Conservation (phyloP, 352 stramenopile species). For the Elongisporangium anandrum region DNA sequence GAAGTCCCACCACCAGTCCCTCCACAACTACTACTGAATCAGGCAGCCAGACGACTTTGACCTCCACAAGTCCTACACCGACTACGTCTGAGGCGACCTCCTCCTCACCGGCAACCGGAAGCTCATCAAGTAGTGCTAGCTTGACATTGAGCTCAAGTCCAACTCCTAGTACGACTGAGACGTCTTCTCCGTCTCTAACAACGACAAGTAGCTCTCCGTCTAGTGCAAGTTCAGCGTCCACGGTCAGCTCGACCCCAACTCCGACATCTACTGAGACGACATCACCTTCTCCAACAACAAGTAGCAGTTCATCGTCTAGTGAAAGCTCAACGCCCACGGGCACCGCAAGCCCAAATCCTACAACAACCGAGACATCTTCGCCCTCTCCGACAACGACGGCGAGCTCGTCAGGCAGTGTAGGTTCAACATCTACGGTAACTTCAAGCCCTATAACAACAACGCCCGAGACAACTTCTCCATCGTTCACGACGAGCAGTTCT, state of each 20-base stretch:
- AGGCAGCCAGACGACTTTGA: constrained; percentile 7
- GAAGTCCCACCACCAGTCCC: neutral
- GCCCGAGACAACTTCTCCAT: too few relatives aligned
- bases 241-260: neutral
- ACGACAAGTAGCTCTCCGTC: neutral
- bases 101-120: constrained; percentile 10
- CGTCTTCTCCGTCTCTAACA: constrained; percentile 8
- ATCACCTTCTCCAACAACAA: neutral
- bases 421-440: constrained; percentile 5
- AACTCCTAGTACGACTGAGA: constrained; percentile 13
- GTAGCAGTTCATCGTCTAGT: neutral
- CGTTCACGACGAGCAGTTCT: too few relatives aligned
- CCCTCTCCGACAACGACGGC: constrained; percentile 9
- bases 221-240: neutral
- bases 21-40: constrained; percentile 3
- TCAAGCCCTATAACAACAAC: too few relatives aligned
- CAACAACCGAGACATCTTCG: constrained; percentile 1
- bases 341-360: constrained; percentile 1
- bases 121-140: constrained; percentile 6
- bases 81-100: neutral
- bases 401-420: constrained; percentile 8
- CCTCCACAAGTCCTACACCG: neutral
- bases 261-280: neutral
- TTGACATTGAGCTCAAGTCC: constrained; percentile 11
- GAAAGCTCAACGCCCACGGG: neutral